These are phyloP conservation scores for Carallia brachiata DNA, from an alignment of 345 rosid species.

Conservation along the genomic window DNA sequence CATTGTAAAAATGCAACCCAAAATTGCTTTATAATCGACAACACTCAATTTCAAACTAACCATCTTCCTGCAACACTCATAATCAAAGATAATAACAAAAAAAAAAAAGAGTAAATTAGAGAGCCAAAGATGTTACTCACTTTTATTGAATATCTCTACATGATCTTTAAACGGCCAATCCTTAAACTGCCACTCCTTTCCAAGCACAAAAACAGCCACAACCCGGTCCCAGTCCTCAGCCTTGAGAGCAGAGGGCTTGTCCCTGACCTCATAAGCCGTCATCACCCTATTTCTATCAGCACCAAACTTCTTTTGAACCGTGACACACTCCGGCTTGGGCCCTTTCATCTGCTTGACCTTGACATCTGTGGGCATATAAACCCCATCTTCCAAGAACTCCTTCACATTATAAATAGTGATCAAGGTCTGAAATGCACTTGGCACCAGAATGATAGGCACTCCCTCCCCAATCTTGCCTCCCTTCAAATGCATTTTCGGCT, in stretches of 20 bases:
- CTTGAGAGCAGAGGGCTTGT: slow-evolving; percentile 70
- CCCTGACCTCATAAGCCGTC: slow-evolving; percentile 94
- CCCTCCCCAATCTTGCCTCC: slow-evolving; percentile 89
- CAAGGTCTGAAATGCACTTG: slow-evolving; percentile 89
- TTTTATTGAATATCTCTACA: slow-evolving; percentile 86
- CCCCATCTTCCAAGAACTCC: slow-evolving; percentile 90
- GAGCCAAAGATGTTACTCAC: slow-evolving; percentile 39
- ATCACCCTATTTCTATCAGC: slow-evolving; percentile 80
- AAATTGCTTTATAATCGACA: neutral
- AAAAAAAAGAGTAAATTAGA: neutral
- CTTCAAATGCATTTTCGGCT: slow-evolving; percentile 66
- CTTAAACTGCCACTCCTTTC: slow-evolving; percentile 99
- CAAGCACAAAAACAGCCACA: slow-evolving; percentile 85
- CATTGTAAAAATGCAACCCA: slow-evolving; percentile 2
- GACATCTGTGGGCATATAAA: slow-evolving; percentile 76
- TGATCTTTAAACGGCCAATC: slow-evolving; percentile 99
- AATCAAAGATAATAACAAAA: neutral
- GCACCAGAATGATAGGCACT: slow-evolving; percentile 86
- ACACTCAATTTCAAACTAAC: neutral
- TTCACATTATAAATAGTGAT: slow-evolving; percentile 90
- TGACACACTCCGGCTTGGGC: slow-evolving; percentile 77
- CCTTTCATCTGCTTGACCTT: slow-evolving; percentile 92
- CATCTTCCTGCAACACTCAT: neutral
- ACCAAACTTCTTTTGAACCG: slow-evolving; percentile 96
- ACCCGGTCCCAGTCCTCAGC: slow-evolving; percentile 92